Conservation (phyloP, 1,284 basidiomycete species). For the Naganishia sp. region DNA sequence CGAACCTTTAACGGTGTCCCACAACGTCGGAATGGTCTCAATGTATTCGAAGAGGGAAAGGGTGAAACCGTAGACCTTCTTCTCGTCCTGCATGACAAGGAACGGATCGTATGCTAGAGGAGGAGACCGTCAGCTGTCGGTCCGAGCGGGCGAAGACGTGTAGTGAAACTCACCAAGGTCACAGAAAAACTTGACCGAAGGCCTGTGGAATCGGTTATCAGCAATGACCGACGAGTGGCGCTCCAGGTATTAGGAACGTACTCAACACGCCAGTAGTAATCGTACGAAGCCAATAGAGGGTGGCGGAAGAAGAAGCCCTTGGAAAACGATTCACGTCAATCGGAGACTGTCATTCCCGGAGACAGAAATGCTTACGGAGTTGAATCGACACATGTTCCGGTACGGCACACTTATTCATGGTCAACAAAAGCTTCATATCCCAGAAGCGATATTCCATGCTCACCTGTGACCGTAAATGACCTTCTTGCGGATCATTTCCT, state of each 20-base stretch:
- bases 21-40: slow-evolving; percentile 74
- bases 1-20: slow-evolving; percentile 67
- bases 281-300: slow-evolving; percentile 73
- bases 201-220: slow-evolving; percentile 52
- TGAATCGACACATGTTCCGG: slow-evolving; percentile 81
- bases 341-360: background rate
- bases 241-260: slow-evolving; percentile 43
- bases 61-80: slow-evolving; percentile 77
- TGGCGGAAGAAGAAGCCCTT: slow-evolving; percentile 75
- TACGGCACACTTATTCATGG: slow-evolving; percentile 54
- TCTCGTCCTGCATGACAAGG: slow-evolving; percentile 76
- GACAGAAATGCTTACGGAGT: slow-evolving; percentile 65
- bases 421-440: background rate
- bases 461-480: slow-evolving; percentile 80
- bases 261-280: slow-evolving; percentile 90
- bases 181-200: slow-evolving; percentile 73
- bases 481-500: slow-evolving; percentile 67
- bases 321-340: slow-evolving; percentile 9
- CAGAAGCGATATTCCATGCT: background rate
- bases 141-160: background rate
- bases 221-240: slow-evolving; percentile 40
- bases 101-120: slow-evolving; percentile 72
- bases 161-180: slow-evolving; percentile 57
- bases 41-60: slow-evolving; percentile 76
- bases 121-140: background rate